phyloP scores from a whole-genome alignment of 1,284 basidiomycete species.

The Ustilago cynodontis region DNA sequence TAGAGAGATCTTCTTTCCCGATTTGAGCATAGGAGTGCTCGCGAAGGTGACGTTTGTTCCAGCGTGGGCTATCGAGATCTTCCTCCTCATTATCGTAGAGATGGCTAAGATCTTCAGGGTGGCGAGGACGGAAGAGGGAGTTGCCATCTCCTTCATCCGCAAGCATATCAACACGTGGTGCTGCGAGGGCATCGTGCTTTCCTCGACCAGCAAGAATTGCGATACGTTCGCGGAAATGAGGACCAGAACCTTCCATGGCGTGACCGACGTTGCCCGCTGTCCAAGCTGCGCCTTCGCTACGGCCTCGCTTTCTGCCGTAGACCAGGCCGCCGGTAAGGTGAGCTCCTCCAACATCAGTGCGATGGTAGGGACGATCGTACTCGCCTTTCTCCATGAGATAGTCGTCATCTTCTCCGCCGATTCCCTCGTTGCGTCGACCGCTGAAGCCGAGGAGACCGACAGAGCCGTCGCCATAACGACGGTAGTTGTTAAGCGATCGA shows the following conservation, averaged over 20 bases:
- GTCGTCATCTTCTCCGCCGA: slow-evolving; percentile 39
- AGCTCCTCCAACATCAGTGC: slow-evolving; percentile 17
- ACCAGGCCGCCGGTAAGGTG: slow-evolving; percentile 17
- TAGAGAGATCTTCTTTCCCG: slow-evolving; percentile 36
- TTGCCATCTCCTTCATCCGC: slow-evolving; percentile 59
- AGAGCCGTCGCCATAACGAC: slow-evolving; percentile 46
- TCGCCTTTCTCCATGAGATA: slow-evolving; percentile 55
- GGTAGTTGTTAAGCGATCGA: slow-evolving; percentile 44
- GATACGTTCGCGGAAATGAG: slow-evolving; percentile 56
- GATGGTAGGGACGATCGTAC: slow-evolving; percentile 39
- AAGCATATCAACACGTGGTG: slow-evolving; percentile 65
- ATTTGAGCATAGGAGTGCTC: slow-evolving; percentile 41
- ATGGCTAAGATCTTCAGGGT: slow-evolving; percentile 1
- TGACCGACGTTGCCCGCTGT: slow-evolving; percentile 57
- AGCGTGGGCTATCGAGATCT: slow-evolving; percentile 20
- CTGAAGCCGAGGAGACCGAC: slow-evolving; percentile 44
- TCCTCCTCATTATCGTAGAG: slow-evolving; percentile 35
- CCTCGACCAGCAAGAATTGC: slow-evolving; percentile 58
- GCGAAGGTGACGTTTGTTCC: slow-evolving; percentile 24
- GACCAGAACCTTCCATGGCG: slow-evolving; percentile 62
- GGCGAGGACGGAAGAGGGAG: slow-evolving; percentile 23
- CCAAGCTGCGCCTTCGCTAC: slow-evolving; percentile 36
- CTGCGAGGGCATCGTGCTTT: slow-evolving; percentile 23
- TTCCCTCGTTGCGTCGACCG: slow-evolving; percentile 10
- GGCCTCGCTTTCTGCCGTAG: slow-evolving; percentile 27